Conservation (phyloP, 768 basidiomycete species). For the Amanita muscaria region DNA sequence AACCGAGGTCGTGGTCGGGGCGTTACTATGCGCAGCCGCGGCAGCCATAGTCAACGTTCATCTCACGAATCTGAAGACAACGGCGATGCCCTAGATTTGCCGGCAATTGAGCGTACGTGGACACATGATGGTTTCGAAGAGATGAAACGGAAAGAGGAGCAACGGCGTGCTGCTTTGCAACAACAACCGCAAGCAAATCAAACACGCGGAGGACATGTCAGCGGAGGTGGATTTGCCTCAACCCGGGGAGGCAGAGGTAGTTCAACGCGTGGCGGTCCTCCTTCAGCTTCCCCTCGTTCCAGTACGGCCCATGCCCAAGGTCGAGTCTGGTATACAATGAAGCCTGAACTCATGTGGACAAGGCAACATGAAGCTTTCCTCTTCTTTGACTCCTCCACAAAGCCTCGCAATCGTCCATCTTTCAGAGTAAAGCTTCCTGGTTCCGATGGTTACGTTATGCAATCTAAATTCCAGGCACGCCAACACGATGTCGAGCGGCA, state of each 20-base stretch:
- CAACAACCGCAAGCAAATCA: conserved; percentile 20
- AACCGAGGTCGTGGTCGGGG: conserved; percentile 58
- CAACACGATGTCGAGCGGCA: background rate
- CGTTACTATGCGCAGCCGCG: conserved; percentile 45
- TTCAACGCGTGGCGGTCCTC: conserved; percentile 32
- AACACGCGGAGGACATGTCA: conserved; percentile 31
- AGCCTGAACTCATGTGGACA: conserved; percentile 77
- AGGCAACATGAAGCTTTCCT: conserved; percentile 75
- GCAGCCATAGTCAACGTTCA: conserved; percentile 21
- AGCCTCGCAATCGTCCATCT: conserved; percentile 44
- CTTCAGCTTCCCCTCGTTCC: conserved; percentile 22
- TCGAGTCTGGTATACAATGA: conserved; percentile 63
- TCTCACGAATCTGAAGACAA: conserved; percentile 11
- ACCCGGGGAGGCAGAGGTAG: conserved; percentile 41
- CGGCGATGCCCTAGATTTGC: conserved; percentile 26
- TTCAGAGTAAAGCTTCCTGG: conserved; percentile 63
- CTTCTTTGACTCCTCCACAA: conserved; percentile 51
- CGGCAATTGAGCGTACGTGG: conserved; percentile 67
- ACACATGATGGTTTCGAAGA: conserved; percentile 86
- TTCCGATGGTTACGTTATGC: conserved; percentile 31
- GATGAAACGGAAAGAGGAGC: conserved; percentile 69
- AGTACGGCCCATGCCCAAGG: conserved; percentile 26
- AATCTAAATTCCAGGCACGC: conserved; percentile 17
- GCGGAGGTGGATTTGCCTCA: conserved; percentile 36
- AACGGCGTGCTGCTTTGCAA: conserved; percentile 28